These are phyloP conservation scores for Colletotrichum lindemuthianum DNA, from an alignment of 2,329 filamentous ascomycete species.

Conservation along the genomic window DNA sequence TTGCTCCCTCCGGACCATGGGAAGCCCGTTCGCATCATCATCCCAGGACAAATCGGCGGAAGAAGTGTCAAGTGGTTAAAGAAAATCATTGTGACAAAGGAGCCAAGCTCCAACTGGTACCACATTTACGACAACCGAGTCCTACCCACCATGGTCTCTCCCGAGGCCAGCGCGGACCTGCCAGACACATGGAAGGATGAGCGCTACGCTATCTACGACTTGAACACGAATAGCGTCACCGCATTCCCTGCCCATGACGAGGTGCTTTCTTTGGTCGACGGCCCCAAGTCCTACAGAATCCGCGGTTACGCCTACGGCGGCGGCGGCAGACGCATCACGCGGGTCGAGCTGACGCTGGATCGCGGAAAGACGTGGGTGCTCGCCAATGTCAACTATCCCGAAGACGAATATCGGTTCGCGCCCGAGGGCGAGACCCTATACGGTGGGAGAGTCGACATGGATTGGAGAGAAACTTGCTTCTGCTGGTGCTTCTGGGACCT, in stretches of 20 bases:
- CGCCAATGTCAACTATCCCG: conserved; percentile 81
- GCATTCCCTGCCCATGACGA: conserved; percentile 85
- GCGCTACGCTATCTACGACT: conserved; percentile 90
- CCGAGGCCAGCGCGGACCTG: conserved; percentile 80
- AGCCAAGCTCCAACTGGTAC: conserved; percentile 92
- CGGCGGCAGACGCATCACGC: conserved; percentile 83
- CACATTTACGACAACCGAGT: conserved; percentile 95
- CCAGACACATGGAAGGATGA: conserved; percentile 88
- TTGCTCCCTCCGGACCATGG: conserved; percentile 84
- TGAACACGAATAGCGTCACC: conserved; percentile 86
- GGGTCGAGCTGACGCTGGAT: conserved; percentile 86
- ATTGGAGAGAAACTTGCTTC: conserved; percentile 83
- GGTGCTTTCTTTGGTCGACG: conserved; percentile 58
- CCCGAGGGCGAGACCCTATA: conserved; percentile 72
- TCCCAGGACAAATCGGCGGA: conserved; percentile 92
- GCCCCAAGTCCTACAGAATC: conserved; percentile 64
- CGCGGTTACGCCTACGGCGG: conserved; percentile 90
- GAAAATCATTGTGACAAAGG: conserved; percentile 78
- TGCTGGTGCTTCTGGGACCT: conserved; percentile 95
- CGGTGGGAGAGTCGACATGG: conserved; percentile 82
- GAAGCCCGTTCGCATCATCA: conserved; percentile 81
- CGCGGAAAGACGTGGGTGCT: conserved; percentile 84
- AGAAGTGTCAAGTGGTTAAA: conserved; percentile 94
- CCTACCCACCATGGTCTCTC: conserved; percentile 84
- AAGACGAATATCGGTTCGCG: conserved; percentile 80